These are phyloP conservation scores for Berkeleyomyces basicola DNA, from an alignment of 2,329 filamentous ascomycete species.

Conservation along the genomic window DNA sequence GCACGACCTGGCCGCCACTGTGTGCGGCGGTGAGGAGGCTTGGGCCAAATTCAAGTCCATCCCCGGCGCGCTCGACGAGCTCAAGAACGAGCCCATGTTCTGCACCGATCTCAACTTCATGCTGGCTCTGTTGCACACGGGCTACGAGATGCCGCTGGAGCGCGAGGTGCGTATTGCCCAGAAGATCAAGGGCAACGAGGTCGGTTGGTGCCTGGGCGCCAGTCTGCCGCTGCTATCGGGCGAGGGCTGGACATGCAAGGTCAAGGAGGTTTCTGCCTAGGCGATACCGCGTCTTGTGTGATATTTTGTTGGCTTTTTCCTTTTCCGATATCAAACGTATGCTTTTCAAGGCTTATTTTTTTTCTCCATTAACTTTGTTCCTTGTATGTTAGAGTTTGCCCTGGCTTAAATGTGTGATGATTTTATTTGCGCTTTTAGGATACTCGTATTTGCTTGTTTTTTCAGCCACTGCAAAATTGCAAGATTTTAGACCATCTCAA, in stretches of 20 bases:
- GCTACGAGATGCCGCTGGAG: constrained; percentile 95
- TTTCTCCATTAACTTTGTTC: neutral
- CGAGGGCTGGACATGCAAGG: constrained; percentile 80
- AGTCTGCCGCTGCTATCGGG: constrained; percentile 71
- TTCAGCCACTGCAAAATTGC: neutral
- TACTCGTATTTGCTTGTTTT: neutral
- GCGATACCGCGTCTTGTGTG: neutral
- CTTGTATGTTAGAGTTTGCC: neutral
- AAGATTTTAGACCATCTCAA: too few species aligned
- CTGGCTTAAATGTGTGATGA: neutral
- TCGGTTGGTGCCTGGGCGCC: constrained; percentile 94
- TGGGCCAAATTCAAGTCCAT: constrained; percentile 69
- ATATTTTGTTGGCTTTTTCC: neutral
- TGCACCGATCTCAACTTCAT: constrained; percentile 96
- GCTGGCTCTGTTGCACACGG: constrained; percentile 79
- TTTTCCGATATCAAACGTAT: neutral
- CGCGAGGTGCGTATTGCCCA: constrained; percentile 95
- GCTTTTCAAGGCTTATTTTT: neutral
- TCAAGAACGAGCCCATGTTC: constrained; percentile 69
- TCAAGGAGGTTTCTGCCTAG: constrained; percentile 47
- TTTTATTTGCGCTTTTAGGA: neutral
- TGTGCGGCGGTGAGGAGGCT: constrained; percentile 59
- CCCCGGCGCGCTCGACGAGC: constrained; percentile 61
- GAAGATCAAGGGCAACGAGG: constrained; percentile 93
- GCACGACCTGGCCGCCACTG: constrained; percentile 65